Evolutionary conservation across 176 grass and related monocot genomes (phyloP).

Genomic region (Paspalum vaginatum): DNA sequence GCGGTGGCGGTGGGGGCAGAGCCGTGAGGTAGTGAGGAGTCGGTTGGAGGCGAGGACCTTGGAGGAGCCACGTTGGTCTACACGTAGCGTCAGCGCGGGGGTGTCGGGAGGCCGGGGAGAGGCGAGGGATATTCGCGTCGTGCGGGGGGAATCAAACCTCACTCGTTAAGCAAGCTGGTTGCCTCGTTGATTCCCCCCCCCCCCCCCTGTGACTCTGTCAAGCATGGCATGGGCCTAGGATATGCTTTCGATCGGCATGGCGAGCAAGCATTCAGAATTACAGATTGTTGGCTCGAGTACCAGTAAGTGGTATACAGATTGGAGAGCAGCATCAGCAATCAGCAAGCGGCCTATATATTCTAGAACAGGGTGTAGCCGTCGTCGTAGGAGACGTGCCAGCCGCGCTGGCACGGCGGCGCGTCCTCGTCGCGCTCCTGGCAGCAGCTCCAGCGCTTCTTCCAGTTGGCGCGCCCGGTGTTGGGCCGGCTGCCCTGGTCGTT

Average conservation of each 20-base stretch:
- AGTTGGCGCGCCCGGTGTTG: slow-evolving; percentile 61
- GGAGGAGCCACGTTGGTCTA: not conserved
- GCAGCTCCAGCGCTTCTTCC: slow-evolving; percentile 80
- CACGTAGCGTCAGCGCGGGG: not conserved
- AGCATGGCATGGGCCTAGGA: not conserved
- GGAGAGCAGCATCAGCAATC: not conserved
- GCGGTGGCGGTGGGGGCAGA: not conserved
- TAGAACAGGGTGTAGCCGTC: slow-evolving; percentile 80
- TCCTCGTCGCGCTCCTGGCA: slow-evolving; percentile 69
- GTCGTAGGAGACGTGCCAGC: slow-evolving; percentile 72
- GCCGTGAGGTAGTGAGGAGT: not conserved
- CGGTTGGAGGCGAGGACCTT: not conserved
- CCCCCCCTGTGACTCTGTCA: no score
- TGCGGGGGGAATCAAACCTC: slow-evolving; percentile 16
- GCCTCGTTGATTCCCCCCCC: no score
- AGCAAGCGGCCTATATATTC: not conserved
- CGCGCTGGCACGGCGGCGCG: slow-evolving; percentile 60
- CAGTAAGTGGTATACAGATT: no score
- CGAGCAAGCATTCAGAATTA: no score
- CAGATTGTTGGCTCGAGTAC: no score
- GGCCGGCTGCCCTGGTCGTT: slow-evolving; percentile 59
- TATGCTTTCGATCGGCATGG: no score
- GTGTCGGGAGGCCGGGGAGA: not conserved
- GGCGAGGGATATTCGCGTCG: slow-evolving; percentile 26
- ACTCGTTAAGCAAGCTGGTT: no score